Evolutionary conservation across 257 asterid genomes (phyloP).

Genomic region (Primulina eburnea): DNA sequence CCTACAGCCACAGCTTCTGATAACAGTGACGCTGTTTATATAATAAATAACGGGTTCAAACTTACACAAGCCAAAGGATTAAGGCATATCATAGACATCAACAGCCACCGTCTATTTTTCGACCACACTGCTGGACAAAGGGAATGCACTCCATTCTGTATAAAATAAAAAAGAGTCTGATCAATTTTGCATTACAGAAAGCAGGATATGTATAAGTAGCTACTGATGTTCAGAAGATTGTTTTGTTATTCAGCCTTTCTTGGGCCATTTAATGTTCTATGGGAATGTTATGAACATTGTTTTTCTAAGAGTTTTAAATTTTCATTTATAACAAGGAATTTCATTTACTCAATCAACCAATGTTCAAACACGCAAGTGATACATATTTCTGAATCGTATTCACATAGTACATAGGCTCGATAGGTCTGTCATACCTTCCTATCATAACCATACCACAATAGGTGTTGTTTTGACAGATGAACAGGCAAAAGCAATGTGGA

Average conservation of each 20-base stretch:
- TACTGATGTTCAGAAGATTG: neutral
- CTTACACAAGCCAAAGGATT: slow-evolving; percentile 93
- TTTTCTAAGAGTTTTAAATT: too few relatives aligned
- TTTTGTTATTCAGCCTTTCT: neutral
- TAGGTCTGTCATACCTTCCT: slow-evolving; percentile 62
- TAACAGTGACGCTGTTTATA: neutral
- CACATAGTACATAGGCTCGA: slow-evolving; percentile 4
- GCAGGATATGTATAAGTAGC: neutral
- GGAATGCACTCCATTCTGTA: slow-evolving; percentile 91
- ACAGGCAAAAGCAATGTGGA: slow-evolving; percentile 96
- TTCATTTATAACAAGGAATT: neutral
- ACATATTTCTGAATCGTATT: slow-evolving; percentile 1
- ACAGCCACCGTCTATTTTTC: slow-evolving; percentile 94
- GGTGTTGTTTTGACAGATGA: slow-evolving; percentile 87
- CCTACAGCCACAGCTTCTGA: neutral
- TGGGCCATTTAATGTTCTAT: neutral
- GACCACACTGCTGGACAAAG: slow-evolving; percentile 99
- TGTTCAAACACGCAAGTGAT: neutral
- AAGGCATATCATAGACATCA: slow-evolving; percentile 95
- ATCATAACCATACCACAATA: slow-evolving; percentile 99
- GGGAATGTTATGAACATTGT: neutral
- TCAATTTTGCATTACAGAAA: slow-evolving; percentile 19
- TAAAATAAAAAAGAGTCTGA: slow-evolving; percentile 25
- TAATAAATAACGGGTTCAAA: slow-evolving; percentile 14
- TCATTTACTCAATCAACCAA: neutral